phyloP scores from a whole-genome alignment of 1,139 yeast species.

The Diutina pseudorugosa region DNA sequence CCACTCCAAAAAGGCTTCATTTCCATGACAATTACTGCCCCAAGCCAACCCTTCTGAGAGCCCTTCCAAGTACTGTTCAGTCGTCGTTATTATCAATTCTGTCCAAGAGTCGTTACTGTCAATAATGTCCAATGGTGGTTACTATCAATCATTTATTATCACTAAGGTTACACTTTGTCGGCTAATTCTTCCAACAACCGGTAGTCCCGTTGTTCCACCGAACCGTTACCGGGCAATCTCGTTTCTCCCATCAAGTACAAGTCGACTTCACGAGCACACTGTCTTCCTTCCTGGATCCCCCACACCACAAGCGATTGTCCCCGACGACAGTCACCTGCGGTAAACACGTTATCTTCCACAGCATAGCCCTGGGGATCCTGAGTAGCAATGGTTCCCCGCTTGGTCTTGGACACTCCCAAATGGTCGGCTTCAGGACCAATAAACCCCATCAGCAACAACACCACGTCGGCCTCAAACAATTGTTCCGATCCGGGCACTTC shows the following conservation, averaged over 20 bases:
- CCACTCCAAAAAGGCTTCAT: too few species aligned
- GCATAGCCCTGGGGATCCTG: constrained; percentile 56
- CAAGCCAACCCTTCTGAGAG: too few species aligned
- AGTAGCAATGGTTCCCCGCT: constrained; percentile 80
- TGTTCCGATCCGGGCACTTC: constrained; percentile 94
- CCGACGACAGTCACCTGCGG: constrained; percentile 98
- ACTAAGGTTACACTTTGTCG: constrained; percentile 32
- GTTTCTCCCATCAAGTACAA: constrained; percentile 64
- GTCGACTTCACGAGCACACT: constrained; percentile 93
- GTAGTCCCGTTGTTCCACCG: constrained; percentile 75
- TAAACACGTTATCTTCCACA: constrained; percentile 64
- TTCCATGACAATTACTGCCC: too few species aligned
- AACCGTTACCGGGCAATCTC: constrained; percentile 87
- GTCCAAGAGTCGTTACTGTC: too few species aligned
- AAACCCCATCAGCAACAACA: constrained; percentile 92
- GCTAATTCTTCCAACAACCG: constrained; percentile 65
- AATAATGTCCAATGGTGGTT: too few species aligned
- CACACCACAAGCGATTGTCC: constrained; percentile 97
- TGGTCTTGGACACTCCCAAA: constrained; percentile 59
- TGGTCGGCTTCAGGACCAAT: constrained; percentile 90
- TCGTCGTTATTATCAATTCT: too few species aligned
- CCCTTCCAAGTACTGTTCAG: too few species aligned
- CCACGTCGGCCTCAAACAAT: constrained; percentile 88
- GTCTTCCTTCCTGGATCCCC: constrained; percentile 99
- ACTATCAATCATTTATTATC: too few species aligned